Evolutionary conservation across 2,329 filamentous ascomycete species (phyloP).

Genomic region (Exophiala alcalophila): DNA sequence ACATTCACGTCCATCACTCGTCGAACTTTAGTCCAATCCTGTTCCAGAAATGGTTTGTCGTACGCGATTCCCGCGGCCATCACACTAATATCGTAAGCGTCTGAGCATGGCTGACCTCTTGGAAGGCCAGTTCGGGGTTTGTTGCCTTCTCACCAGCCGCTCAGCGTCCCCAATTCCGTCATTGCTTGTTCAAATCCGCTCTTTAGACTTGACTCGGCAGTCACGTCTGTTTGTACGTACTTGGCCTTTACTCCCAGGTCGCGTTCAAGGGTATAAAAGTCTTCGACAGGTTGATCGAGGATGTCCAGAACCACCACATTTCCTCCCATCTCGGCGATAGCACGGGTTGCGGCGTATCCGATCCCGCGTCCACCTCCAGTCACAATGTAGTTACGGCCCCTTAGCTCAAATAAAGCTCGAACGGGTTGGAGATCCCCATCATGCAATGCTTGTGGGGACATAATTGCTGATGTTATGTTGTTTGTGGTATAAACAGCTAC

Average conservation of each 20-base stretch:
- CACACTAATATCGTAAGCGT: too few relatives aligned
- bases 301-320: conserved; percentile 23
- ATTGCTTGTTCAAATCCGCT: too few relatives aligned
- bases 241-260: conserved; percentile 20
- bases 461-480: too few relatives aligned
- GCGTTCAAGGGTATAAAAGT: conserved; percentile 16
- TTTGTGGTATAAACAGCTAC: too few relatives aligned
- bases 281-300: conserved; percentile 18
- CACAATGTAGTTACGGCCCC: conserved; percentile 19
- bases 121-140: neutral
- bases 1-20: too few relatives aligned
- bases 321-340: conserved; percentile 25
- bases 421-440: conserved; percentile 14
- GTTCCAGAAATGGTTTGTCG: too few relatives aligned
- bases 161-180: too few relatives aligned
- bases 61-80: too few relatives aligned
- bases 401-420: conserved; percentile 14
- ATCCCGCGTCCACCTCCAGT: conserved; percentile 25
- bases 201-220: conserved; percentile 42
- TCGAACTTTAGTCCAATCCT: too few relatives aligned
- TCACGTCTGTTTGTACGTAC: conserved; percentile 49
- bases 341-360: conserved; percentile 20
- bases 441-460: too few relatives aligned
- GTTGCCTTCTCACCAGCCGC: too few relatives aligned
- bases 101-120: neutral